Base-by-base conservation (phyloP, 805 yeast species). In the Candida krabiensis region DNA sequence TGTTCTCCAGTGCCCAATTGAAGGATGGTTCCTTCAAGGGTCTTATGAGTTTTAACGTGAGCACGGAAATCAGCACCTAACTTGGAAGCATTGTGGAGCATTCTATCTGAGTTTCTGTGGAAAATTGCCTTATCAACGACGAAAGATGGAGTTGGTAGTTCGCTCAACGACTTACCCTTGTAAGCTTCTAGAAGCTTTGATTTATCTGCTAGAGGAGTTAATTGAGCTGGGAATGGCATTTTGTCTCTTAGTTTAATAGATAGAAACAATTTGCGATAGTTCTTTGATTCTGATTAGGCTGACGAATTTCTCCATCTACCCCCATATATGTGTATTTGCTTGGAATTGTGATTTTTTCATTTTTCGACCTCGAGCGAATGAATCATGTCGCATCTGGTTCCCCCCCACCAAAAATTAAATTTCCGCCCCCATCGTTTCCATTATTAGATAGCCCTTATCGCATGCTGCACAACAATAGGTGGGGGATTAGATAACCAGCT, bases 1-100 rank as follows among this genome's bases (percentile, higher is more conserved):
- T 33, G 40, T 1, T 68, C 51, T 37, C 70, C 72, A 33, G 66
- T 51, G 1, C 77, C 82, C 54, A 81, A 55, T 60, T 81, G 85
- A 28, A 73, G 56, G 16, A 58, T 49, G 2, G 79, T 64, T 5
- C 86, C 89, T 47, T 80, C 83, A 8, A 67, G 46, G 1, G 85
- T 73, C 56, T 86, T 85, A 56, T 83, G 89, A 0, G 93, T 86
- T 58, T 85, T 85, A 16, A 85, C 78, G 55, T 84, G 89, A 3
- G 85, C 82, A 42, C 95, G 67, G 55, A 84, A 83, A 14, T 58
- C 64, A 3, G 52, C 55, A 19, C 50, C 46, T 9, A 79, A 50
- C 1, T 55, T 53, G 2, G 44, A 35, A 0, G 80, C 75, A 38
- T 68, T 69, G 4, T 52, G 49, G 8, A 77, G 64, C 86, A 80